Evolutionary conservation across 108 stramenopile species (phyloP).

Genomic region (Cyclotella sp.): DNA sequence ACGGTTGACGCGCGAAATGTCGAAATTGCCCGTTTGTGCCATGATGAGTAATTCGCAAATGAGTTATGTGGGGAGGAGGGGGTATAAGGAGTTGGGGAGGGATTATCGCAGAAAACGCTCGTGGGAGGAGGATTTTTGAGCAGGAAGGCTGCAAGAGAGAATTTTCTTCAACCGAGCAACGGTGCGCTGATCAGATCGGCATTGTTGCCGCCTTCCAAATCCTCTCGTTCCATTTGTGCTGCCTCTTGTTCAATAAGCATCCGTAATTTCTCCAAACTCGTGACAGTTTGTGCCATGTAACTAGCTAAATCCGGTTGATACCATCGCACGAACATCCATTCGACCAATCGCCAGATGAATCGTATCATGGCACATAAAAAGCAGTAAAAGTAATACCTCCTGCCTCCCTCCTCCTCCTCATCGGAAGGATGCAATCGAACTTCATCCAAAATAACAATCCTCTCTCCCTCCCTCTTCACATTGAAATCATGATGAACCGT

Average conservation of each 20-base stretch:
- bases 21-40: conserved; percentile 38
- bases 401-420: conserved; percentile 41
- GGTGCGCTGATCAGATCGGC: conserved; percentile 30
- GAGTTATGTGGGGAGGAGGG: conserved; percentile 26
- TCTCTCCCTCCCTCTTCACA: conserved; percentile 29
- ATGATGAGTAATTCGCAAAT: conserved; percentile 44
- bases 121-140: background rate
- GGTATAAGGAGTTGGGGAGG: conserved; percentile 27
- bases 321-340: conserved; percentile 38
- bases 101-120: conserved; percentile 28
- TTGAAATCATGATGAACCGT: conserved; percentile 66
- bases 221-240: conserved; percentile 25
- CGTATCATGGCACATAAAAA: conserved; percentile 39
- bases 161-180: conserved; percentile 33
- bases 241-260: conserved; percentile 53
- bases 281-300: conserved; percentile 69
- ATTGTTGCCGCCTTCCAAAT: conserved; percentile 25
- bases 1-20: conserved; percentile 21
- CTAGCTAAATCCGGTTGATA: conserved; percentile 54
- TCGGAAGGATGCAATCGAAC: conserved; percentile 57
- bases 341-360: conserved; percentile 24
- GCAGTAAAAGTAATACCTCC: conserved; percentile 39
- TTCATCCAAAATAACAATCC: conserved; percentile 59
- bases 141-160: too few relatives aligned
- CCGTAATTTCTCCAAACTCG: conserved; percentile 67